phyloP scores from a whole-genome alignment of 805 yeast species.

The Candida quercuum region DNA sequence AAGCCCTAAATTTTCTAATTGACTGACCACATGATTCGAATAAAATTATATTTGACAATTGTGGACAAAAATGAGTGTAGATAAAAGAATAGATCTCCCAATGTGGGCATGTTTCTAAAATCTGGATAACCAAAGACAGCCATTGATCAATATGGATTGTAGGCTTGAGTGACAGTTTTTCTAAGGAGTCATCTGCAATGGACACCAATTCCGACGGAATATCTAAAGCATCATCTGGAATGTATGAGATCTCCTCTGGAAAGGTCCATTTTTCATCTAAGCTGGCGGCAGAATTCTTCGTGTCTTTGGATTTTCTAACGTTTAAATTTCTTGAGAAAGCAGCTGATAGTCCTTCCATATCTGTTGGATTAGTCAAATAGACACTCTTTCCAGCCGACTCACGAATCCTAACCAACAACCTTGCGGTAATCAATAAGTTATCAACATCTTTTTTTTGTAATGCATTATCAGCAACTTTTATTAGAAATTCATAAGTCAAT shows the following conservation, averaged over 20 bases:
- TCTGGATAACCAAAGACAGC: slow-evolving; percentile 43
- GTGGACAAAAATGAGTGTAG: slow-evolving; percentile 67
- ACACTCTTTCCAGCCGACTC: slow-evolving; percentile 38
- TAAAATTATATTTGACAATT: slow-evolving; percentile 51
- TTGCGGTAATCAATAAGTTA: slow-evolving; percentile 41
- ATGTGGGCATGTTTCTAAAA: slow-evolving; percentile 47
- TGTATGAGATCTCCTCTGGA: slow-evolving; percentile 50
- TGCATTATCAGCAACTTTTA: slow-evolving; percentile 30
- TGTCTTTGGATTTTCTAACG: slow-evolving; percentile 18
- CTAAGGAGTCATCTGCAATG: slow-evolving; percentile 20
- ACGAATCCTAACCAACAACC: slow-evolving; percentile 51
- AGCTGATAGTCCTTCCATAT: slow-evolving; percentile 63
- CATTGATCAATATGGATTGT: slow-evolving; percentile 43
- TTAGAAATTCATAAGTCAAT: slow-evolving; percentile 20
- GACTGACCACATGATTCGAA: slow-evolving; percentile 39
- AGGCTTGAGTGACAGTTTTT: slow-evolving; percentile 10
- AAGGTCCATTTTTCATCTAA: slow-evolving; percentile 44
- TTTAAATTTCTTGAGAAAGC: slow-evolving; percentile 46
- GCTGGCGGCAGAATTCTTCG: slow-evolving; percentile 5
- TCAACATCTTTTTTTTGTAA: slow-evolving; percentile 30
- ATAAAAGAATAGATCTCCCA: slow-evolving; percentile 72
- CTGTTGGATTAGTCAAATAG: slow-evolving; percentile 46
- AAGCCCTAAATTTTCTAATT: slow-evolving; percentile 35
- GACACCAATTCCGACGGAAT: slow-evolving; percentile 28
- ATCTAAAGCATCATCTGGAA: slow-evolving; percentile 39